Evolutionary conservation across 1,284 basidiomycete species (phyloP).

Genomic region (Rhodotorula sp.): DNA sequence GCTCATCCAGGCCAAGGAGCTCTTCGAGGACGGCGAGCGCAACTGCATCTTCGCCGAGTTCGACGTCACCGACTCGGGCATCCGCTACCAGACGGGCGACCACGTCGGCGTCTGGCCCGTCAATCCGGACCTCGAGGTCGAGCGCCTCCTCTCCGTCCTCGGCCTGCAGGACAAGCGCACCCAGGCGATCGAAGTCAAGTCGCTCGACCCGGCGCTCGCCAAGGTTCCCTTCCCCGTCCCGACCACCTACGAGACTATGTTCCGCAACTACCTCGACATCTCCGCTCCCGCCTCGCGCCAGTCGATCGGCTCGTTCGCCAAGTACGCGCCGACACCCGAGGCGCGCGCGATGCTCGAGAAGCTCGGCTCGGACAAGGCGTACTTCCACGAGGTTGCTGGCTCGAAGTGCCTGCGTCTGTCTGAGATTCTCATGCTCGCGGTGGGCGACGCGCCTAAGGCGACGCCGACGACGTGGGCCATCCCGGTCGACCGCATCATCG

Average conservation of each 20-base stretch:
- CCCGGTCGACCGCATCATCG: slow-evolving; percentile 95
- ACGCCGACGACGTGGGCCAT: slow-evolving; percentile 81
- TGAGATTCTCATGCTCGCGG: slow-evolving; percentile 85
- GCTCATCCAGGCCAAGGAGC: slow-evolving; percentile 73
- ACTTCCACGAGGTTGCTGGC: slow-evolving; percentile 73
- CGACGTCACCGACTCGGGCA: slow-evolving; percentile 89
- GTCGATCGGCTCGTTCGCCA: slow-evolving; percentile 79
- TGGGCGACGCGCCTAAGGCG: slow-evolving; percentile 63
- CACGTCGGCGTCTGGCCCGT: slow-evolving; percentile 97
- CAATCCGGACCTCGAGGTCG: slow-evolving; percentile 89
- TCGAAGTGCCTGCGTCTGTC: slow-evolving; percentile 84
- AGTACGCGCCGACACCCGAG: slow-evolving; percentile 80
- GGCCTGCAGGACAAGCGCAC: slow-evolving; percentile 71
- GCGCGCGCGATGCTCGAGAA: slow-evolving; percentile 73
- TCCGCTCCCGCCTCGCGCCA: slow-evolving; percentile 90
- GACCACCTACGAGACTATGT: slow-evolving; percentile 89
- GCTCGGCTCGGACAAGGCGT: slow-evolving; percentile 83
- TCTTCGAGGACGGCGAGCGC: slow-evolving; percentile 77
- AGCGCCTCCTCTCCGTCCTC: slow-evolving; percentile 80
- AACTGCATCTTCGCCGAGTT: slow-evolving; percentile 97
- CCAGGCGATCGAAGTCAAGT: slow-evolving; percentile 84
- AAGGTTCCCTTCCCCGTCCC: slow-evolving; percentile 99
- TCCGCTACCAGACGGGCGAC: slow-evolving; percentile 98
- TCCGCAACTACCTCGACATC: slow-evolving; percentile 96
- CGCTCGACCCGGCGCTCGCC: slow-evolving; percentile 93